Conservation (phyloP, 192 early-diverging fungal genomes). For the Podila clonocystis region DNA sequence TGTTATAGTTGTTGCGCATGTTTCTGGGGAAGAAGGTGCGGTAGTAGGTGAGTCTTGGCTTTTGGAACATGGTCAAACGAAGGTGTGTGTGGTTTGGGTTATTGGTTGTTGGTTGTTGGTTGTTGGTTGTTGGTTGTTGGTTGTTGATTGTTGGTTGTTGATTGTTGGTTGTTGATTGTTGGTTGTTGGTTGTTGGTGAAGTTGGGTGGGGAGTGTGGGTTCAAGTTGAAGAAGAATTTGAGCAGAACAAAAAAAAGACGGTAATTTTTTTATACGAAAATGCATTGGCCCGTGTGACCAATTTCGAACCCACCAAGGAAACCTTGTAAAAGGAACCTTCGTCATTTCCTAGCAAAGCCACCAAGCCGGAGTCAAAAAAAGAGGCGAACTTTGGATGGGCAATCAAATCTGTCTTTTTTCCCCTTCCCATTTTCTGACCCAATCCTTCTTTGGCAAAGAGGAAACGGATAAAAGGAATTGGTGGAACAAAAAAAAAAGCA, state of each 20-base stretch:
- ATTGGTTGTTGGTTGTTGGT: not conserved
- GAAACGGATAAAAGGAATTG: not conserved
- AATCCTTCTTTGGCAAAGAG: no score
- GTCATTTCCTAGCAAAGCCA: no score
- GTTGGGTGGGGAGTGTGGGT: not conserved
- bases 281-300: no score
- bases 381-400: no score
- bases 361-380: no score
- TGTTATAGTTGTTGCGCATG: constrained; percentile 50
- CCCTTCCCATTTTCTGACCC: no score
- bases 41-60: constrained; percentile 50
- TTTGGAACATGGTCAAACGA: constrained; percentile 39
- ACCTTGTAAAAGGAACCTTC: no score
- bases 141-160: no score
- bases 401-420: no score
- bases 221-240: no score
- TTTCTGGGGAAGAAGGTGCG: constrained; percentile 50
- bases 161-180: not conserved
- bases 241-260: not conserved
- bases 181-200: not conserved
- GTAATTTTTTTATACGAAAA: not conserved
- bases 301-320: no score
- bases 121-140: not conserved
- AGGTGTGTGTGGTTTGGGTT: not conserved
- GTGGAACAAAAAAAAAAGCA: not conserved